Conservation (phyloP, 306 rosid genomes). For the Vigna trinervia region DNA sequence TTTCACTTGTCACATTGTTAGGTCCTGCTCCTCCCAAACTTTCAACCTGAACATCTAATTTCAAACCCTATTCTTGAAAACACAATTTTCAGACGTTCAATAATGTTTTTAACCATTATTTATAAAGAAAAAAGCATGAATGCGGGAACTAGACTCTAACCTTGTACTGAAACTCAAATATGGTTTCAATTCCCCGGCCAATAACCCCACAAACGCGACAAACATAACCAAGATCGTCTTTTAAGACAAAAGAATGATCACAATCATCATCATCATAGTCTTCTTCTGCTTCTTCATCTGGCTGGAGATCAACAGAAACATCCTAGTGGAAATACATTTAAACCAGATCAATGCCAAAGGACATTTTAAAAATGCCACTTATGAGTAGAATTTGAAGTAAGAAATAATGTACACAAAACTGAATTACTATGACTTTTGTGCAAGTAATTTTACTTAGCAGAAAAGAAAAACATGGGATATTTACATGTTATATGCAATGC, state of each 20-base stretch:
- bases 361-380: neutral
- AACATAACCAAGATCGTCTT: conserved; percentile 92
- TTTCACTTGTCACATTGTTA: conserved; percentile 19
- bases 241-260: conserved; percentile 87
- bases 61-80: conserved; percentile 19
- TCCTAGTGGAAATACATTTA: conserved; percentile 57
- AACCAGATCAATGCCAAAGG: conserved; percentile 36
- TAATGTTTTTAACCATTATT: conserved; percentile 5
- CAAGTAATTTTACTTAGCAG: neutral
- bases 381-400: neutral
- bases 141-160: conserved; percentile 41
- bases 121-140: conserved; percentile 17
- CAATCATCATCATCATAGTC: conserved; percentile 61
- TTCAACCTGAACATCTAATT: conserved; percentile 27
- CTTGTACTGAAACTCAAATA: conserved; percentile 87
- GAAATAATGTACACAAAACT: conserved; percentile 1
- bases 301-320: conserved; percentile 51
- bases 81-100: conserved; percentile 13
- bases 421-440: conserved; percentile 12
- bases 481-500: neutral
- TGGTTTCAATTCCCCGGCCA: conserved; percentile 74
- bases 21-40: conserved; percentile 11
- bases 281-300: conserved; percentile 50
- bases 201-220: conserved; percentile 91
- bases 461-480: conserved; percentile 16